phyloP scores from a whole-genome alignment of 257 asterid genomes.

The Solanum phureja region DNA sequence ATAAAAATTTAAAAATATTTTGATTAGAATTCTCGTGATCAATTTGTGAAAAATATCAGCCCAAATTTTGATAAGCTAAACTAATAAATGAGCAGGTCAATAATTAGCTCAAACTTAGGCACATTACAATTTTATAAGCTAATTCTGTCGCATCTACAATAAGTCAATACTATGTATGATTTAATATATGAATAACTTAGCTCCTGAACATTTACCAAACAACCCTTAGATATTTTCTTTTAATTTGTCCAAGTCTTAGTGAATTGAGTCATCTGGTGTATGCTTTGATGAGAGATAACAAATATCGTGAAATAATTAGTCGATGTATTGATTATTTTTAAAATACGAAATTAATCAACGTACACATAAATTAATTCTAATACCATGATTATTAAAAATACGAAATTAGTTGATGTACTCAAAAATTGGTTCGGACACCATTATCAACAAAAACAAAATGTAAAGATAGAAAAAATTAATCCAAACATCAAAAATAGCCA shows the following conservation, averaged over 20 bases:
- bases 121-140: fast-evolving
- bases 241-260: background rate
- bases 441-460: background rate
- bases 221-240: background rate
- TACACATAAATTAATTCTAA: background rate
- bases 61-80: background rate
- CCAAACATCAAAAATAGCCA: slow-evolving; percentile 12
- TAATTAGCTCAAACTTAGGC: background rate
- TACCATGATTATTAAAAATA: background rate
- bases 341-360: background rate
- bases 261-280: background rate
- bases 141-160: too few species aligned
- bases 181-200: background rate
- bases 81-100: background rate
- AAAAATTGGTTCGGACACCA: fast-evolving
- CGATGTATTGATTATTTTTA: background rate
- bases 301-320: background rate
- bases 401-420: background rate
- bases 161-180: background rate
- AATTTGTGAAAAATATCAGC: background rate
- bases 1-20: too few species aligned
- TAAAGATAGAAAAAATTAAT: background rate
- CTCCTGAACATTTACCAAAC: too few species aligned
- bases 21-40: background rate
- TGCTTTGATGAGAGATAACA: background rate